Evolutionary conservation across 768 basidiomycete species (phyloP).

Genomic region (Cubamyces lactineus): DNA sequence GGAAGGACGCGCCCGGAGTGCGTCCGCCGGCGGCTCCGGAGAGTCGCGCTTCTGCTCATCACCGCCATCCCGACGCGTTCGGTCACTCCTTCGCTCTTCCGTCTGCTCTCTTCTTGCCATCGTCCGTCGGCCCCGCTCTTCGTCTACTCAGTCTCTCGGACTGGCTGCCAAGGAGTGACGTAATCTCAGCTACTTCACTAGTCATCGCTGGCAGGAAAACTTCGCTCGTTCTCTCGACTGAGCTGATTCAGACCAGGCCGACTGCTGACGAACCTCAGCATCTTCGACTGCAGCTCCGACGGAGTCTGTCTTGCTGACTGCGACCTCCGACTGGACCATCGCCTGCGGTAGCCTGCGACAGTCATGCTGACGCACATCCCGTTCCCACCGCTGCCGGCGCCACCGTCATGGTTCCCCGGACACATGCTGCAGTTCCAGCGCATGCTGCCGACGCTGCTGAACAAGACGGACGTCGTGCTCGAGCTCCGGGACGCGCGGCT

Average conservation of each 20-base stretch:
- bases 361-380: conserved; percentile 41
- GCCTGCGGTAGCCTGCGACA: background rate
- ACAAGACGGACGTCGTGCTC: conserved; percentile 87
- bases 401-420: conserved; percentile 94
- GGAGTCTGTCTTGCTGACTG: background rate
- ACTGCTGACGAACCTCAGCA: background rate
- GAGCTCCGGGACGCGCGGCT: conserved; percentile 93
- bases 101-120: background rate
- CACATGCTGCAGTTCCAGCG: conserved; percentile 92
- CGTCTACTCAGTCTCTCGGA: background rate
- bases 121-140: background rate
- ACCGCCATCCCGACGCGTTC: conserved; percentile 2
- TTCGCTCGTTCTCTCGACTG: too few relatives aligned
- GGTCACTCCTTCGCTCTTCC: background rate
- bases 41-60: conserved; percentile 7
- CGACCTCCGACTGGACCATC: background rate
- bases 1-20: conserved; percentile 7
- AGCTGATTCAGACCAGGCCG: too few relatives aligned
- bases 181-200: too few relatives aligned
- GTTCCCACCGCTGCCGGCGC: conserved; percentile 59
- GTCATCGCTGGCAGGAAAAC: too few relatives aligned
- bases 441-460: conserved; percentile 73
- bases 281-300: background rate
- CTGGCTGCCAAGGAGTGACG: background rate
- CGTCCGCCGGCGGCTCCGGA: background rate